These are phyloP conservation scores for Tulasnella calospora DNA, from an alignment of 768 basidiomycete species.

Conservation along the genomic window DNA sequence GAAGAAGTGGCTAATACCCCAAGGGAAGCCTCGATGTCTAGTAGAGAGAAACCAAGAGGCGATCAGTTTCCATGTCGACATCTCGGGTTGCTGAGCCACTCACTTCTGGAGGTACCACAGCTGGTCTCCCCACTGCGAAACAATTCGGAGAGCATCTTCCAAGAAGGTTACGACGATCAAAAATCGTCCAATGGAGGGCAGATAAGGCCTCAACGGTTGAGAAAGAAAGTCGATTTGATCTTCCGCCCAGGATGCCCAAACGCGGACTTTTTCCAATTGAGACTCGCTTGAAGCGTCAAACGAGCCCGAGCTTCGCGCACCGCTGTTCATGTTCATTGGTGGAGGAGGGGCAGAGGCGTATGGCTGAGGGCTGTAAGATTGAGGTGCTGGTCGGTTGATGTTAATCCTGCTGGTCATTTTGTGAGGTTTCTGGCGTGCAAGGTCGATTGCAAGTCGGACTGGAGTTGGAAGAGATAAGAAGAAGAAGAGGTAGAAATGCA, in stretches of 20 bases:
- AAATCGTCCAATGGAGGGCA: conserved; percentile 93
- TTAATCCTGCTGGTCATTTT: conserved; percentile 30
- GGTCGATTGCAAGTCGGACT: background rate
- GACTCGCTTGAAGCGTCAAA: conserved; percentile 37
- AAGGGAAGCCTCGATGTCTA: conserved; percentile 92
- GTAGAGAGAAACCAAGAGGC: conserved; percentile 17
- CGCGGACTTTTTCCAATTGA: conserved; percentile 71
- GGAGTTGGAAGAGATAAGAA: background rate
- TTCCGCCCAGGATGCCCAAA: conserved; percentile 71
- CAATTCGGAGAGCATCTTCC: conserved; percentile 90
- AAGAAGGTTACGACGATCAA: conserved; percentile 97
- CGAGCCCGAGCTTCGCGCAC: conserved; percentile 17
- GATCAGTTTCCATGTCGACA: conserved; percentile 13
- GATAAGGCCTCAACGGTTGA: conserved; percentile 87
- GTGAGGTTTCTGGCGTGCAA: background rate
- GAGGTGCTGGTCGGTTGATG: conserved; percentile 31
- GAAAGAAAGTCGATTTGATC: conserved; percentile 89
- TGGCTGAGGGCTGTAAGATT: conserved; percentile 16
- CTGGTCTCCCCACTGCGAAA: conserved; percentile 95
- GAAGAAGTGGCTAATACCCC: conserved; percentile 93
- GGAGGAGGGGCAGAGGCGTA: conserved; percentile 26
- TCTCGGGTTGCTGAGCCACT: conserved; percentile 35
- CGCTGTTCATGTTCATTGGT: conserved; percentile 18
- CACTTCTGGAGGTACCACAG: conserved; percentile 97
- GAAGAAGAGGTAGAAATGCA: background rate